Evolutionary conservation across 768 basidiomycete genomes (phyloP).

Genomic region (Mycena galericulata): DNA sequence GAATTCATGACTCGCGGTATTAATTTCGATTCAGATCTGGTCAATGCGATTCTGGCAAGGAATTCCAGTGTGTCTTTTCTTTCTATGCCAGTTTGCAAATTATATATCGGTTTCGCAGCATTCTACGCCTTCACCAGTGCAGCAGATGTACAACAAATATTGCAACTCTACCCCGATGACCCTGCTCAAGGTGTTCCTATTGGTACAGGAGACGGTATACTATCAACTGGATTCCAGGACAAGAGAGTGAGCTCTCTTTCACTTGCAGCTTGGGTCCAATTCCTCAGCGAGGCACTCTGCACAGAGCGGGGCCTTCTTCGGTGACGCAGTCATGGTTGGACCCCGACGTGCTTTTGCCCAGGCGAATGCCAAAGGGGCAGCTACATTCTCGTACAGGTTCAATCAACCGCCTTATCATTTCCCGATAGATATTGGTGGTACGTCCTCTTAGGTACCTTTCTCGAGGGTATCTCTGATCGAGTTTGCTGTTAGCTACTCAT

Average conservation of each 20-base stretch:
- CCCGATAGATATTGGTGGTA: conserved; percentile 20
- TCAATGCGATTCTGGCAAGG: conserved; percentile 27
- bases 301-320: conserved; percentile 26
- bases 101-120: conserved; percentile 24
- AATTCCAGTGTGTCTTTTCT: conserved; percentile 23
- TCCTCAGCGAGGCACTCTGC: conserved; percentile 22
- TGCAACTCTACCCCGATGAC: conserved; percentile 29
- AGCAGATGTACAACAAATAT: conserved; percentile 26
- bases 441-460: conserved; percentile 22
- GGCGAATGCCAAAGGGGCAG: conserved; percentile 27
- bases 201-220: conserved; percentile 29
- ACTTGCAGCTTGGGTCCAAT: conserved; percentile 24
- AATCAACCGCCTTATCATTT: conserved; percentile 27
- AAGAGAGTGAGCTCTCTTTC: conserved; percentile 25
- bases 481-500: conserved; percentile 26
- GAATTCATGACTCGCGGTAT: conserved; percentile 24
- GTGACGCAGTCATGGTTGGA: conserved; percentile 27
- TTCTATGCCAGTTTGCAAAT: conserved; percentile 26
- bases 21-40: conserved; percentile 27
- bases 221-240: conserved; percentile 27
- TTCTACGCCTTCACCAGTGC: conserved; percentile 24
- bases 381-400: conserved; percentile 28
- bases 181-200: conserved; percentile 29
- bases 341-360: conserved; percentile 28
- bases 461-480: conserved; percentile 20